Evolutionary conservation across 441 rosid species (phyloP), one percentile per base, ranked within the genome.

Genomic region (Erysimum cheiri): DNA sequence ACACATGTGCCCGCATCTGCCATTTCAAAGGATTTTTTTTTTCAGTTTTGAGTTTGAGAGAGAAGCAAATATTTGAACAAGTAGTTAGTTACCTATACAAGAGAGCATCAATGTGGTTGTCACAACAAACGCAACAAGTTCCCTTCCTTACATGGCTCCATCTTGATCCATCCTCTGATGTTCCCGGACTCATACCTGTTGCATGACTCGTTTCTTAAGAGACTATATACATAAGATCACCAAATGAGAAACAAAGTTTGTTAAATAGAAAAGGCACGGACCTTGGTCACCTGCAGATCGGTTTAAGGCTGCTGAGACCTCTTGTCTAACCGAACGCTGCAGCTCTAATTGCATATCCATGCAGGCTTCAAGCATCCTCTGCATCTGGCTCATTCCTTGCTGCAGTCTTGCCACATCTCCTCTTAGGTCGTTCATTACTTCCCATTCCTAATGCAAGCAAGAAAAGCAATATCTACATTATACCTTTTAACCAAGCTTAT

Each of bases 1-100:
- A 78, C 98, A 95, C 99, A 95, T 92, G 82, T 95, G 99, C 50
- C 99, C 99, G 26, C 99, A 95, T 85, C 98, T 95, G 87, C 78
- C 71, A 43, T 31, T 24, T 65, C 44, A 73, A 10, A 28, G 2
- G 13, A 29, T 49, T 69, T 37, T 5, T 17, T 24, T 13, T 0
- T 4, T 54, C 19, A 41, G 6, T 48, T 24, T 3, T 39, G 11
- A 35, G 28, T 64, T 53, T 4, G 4, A 46, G 36, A 56, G 46
- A 61, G 3, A 15, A 15, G 17, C 48, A 50, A 32, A 12, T 8
- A 11, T 1, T 48, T 14, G 33, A 50, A 43, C 31, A 49, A 64
- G 5, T 24, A 33, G n/a, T 52, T 50, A 14, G 26, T 24, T 79
- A 95, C 99, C 99, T 88, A 87, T 89, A 95, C 87, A 95, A 76